Conservation (phyloP, 1,284 basidiomycete genomes). For the Moesziomyces antarcticus region DNA sequence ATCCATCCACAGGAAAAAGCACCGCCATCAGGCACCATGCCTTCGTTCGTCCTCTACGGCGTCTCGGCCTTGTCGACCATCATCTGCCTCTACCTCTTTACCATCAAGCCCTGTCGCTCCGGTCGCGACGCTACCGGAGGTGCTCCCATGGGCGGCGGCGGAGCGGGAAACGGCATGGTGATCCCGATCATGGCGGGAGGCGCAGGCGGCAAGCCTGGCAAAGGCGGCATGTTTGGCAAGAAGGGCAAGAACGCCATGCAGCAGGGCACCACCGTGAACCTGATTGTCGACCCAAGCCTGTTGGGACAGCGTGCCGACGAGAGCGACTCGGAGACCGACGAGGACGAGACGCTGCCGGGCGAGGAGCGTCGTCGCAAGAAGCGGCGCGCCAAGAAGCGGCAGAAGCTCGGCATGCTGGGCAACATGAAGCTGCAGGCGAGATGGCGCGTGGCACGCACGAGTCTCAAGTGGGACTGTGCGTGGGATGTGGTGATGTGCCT, state of each 20-base stretch:
- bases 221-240: constrained; percentile 34
- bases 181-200: constrained; percentile 48
- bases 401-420: constrained; percentile 27
- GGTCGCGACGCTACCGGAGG: constrained; percentile 3
- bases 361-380: constrained; percentile 32
- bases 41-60: constrained; percentile 48
- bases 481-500: constrained; percentile 51
- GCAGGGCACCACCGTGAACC: constrained; percentile 50
- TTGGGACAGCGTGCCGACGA: constrained; percentile 34
- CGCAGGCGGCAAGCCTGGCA: constrained; percentile 4
- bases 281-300: constrained; percentile 55
- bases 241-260: constrained; percentile 24
- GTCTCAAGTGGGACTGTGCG: constrained; percentile 43
- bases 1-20: constrained; percentile 40
- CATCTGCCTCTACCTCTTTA: constrained; percentile 45
- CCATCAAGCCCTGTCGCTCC: constrained; percentile 37
- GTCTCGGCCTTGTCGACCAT: constrained; percentile 43
- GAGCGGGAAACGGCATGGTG: constrained; percentile 44
- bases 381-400: constrained; percentile 20
- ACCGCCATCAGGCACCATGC: constrained; percentile 30
- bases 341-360: constrained; percentile 18
- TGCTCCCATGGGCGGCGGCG: constrained; percentile 4
- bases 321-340: constrained; percentile 27
- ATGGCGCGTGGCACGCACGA: constrained; percentile 42
- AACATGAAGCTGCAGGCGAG: constrained; percentile 46